phyloP scores from a whole-genome alignment of 208 protist species.

The Trypanosoma caninum region DNA sequence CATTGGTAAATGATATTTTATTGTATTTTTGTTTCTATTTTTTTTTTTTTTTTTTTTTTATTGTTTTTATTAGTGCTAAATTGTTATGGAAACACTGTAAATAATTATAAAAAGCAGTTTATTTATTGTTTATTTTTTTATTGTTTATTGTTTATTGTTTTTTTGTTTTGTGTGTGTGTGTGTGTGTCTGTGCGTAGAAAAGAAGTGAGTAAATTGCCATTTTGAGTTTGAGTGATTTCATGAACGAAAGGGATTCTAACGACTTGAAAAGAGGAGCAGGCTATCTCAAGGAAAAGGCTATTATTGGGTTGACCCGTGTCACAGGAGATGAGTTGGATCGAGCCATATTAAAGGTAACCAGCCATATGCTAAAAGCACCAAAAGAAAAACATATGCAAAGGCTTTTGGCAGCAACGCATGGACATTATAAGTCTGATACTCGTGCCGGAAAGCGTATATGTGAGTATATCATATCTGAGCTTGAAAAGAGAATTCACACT shows the following conservation, averaged over 20 bases:
- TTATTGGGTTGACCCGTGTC: constrained; percentile 55
- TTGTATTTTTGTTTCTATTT: constrained; percentile 19
- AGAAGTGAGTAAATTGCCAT: not conserved
- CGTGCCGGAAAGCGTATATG: constrained; percentile 20
- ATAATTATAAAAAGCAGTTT: no score
- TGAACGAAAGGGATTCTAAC: constrained; percentile 35
- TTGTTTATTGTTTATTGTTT: no score
- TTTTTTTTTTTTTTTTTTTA: constrained; percentile 10
- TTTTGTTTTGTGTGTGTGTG: no score
- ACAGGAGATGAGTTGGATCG: constrained; percentile 68
- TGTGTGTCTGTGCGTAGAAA: no score
- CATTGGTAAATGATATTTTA: not conserved
- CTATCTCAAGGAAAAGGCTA: constrained; percentile 82
- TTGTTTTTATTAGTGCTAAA: no score
- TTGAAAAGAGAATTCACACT: constrained; percentile 72
- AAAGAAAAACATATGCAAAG: constrained; percentile 85
- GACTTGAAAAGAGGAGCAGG: constrained; percentile 70
- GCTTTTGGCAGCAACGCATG: constrained; percentile 65
- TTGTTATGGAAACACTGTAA: no score
- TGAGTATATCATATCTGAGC: constrained; percentile 68
- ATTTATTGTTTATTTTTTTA: no score
- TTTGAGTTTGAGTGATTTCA: not conserved
- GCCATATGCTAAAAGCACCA: constrained; percentile 78
- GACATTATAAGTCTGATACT: constrained; percentile 29
- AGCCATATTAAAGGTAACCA: constrained; percentile 82